Conservation (phyloP, 768 basidiomycete genomes). For the Hysterangium stoloniferum region DNA sequence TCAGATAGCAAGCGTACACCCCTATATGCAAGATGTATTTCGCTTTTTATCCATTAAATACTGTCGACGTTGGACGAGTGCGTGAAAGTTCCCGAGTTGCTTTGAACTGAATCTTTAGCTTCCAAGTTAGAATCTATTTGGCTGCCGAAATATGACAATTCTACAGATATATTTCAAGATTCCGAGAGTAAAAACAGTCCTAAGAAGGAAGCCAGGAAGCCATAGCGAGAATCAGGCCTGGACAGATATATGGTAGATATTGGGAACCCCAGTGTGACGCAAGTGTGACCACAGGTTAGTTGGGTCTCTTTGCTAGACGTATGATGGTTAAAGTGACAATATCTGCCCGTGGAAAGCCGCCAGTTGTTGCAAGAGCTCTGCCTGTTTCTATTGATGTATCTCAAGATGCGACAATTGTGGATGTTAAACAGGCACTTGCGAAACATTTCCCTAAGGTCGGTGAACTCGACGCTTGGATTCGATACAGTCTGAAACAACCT, state of each 20-base stretch:
- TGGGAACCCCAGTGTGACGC: too few relatives aligned
- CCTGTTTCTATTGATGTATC: slow-evolving; percentile 45
- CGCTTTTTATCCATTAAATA: too few relatives aligned
- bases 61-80: too few relatives aligned
- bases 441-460: slow-evolving; percentile 41
- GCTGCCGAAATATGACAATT: neutral
- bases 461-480: neutral
- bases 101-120: too few relatives aligned
- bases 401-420: slow-evolving; percentile 48
- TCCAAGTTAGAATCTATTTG: too few relatives aligned
- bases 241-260: too few relatives aligned
- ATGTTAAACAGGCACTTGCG: slow-evolving; percentile 62
- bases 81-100: too few relatives aligned
- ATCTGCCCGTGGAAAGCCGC: slow-evolving; percentile 35
- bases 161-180: neutral
- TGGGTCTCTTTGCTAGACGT: neutral
- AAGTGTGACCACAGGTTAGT: neutral
- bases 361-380: slow-evolving; percentile 41
- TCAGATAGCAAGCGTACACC: neutral
- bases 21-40: neutral
- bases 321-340: slow-evolving; percentile 54
- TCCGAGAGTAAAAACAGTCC: neutral
- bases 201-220: neutral
- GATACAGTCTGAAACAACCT: slow-evolving; percentile 27
- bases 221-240: neutral